These are phyloP conservation scores for Pelargonium fulgidum DNA, from an alignment of 441 rosid species.

Conservation along the genomic window DNA sequence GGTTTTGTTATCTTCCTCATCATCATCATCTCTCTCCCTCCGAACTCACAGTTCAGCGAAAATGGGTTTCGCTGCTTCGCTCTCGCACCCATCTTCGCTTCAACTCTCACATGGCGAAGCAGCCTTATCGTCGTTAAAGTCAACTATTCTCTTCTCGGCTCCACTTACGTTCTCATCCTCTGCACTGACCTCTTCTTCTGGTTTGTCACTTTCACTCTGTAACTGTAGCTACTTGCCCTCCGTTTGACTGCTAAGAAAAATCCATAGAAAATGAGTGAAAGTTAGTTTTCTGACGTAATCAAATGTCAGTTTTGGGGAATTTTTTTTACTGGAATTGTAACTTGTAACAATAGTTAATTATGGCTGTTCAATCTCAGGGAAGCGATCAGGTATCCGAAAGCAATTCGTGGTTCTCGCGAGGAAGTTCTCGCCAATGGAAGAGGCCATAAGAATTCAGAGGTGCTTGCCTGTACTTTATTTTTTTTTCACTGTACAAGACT, in stretches of 20 bases:
- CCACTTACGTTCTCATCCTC: constrained; percentile 33
- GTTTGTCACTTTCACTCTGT: constrained; percentile 25
- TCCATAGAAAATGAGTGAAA: neutral
- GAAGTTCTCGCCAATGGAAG: constrained; percentile 58
- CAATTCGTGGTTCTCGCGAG: constrained; percentile 36
- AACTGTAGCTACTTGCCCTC: too few species aligned
- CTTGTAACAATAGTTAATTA: neutral
- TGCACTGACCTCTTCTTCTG: constrained; percentile 22
- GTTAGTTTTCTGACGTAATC: neutral
- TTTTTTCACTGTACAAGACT: neutral
- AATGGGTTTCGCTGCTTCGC: constrained; percentile 34
- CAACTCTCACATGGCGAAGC: constrained; percentile 28
- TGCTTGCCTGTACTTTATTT: constrained; percentile 9
- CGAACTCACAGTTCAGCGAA: neutral
- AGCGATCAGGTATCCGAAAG: constrained; percentile 14
- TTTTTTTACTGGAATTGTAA: constrained; percentile 4
- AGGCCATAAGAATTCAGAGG: constrained; percentile 67
- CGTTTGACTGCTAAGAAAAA: neutral
- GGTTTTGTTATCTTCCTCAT: neutral
- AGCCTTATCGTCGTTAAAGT: constrained; percentile 23
- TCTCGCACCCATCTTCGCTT: constrained; percentile 27
- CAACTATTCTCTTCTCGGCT: constrained; percentile 34
- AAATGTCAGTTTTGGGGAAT: neutral
- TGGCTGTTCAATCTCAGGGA: constrained; percentile 29
- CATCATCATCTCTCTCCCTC: neutral